Base-by-base conservation (phyloP, 805 yeast species). In the Lachancea sp. region DNA sequence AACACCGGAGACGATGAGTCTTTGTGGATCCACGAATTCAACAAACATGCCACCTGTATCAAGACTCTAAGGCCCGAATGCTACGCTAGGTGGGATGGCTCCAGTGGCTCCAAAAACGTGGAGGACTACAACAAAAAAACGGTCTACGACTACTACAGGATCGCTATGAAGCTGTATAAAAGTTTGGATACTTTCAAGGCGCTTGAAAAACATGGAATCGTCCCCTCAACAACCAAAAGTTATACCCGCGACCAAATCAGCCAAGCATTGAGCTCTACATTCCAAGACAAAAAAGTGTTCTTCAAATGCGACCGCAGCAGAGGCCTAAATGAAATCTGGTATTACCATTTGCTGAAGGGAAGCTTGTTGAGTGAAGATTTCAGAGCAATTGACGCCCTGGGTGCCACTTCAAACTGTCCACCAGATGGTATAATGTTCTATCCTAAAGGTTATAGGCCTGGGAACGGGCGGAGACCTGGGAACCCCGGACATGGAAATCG, bases 31-130 rank as follows among this genome's bases (percentile, higher is more conserved):
- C 96, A 90, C 65, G 97, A 90, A 65, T 90, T 77, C 73, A 89
- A 90, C 69, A 90, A 90, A 62, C 98, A 90, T 61, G 97, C 90
- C 19, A 88, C 96, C 9, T 90, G 97, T 66, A 81, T 89, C 74
- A 77, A 81, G 39, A 88, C 96, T 1, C 69, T 90, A 38, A 77
- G 74, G 45, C 85, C 93, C 2, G 54, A 63, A 3, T 90, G 98
- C 63, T 89, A 88, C 63, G 66, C 66, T 6, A 55, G 61, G 16
- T 61, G 67, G 64, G 49, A 53, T 19, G 43, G 49, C 13, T 11
- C 38, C 4, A 45, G 39, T 30, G 45, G 41, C n/a, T 29, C 29
- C 12, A 15, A 5, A 9, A 17, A 36, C 20, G 47, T 38, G 3
- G 46, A 44, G 1, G 48, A 53, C 20, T 49, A 48, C 30, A 52